Evolutionary conservation across 192 early-diverging fungal genomes (phyloP).

Genomic region (Backusella mclennaniae): DNA sequence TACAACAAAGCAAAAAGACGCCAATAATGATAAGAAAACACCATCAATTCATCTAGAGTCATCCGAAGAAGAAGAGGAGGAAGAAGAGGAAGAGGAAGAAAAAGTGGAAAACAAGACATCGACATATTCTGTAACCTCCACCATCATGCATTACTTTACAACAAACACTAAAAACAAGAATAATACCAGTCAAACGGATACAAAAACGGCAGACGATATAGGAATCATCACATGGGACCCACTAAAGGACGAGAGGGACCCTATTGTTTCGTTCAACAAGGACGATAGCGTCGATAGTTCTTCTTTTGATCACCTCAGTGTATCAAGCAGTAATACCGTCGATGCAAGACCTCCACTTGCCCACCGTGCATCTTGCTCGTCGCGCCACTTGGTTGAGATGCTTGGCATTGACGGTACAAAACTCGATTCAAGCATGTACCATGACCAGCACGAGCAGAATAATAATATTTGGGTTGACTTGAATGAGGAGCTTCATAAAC

Average conservation of each 20-base stretch:
- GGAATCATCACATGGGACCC: conserved; percentile 19
- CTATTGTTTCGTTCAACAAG: neutral
- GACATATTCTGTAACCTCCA: neutral
- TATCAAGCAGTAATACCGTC: neutral
- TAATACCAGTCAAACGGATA: neutral
- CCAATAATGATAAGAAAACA: neutral
- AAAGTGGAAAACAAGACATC: neutral
- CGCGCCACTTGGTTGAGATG: conserved; percentile 34
- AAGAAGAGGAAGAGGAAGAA: neutral
- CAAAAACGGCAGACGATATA: neutral
- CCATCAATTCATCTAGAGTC: neutral
- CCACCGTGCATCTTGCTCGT: neutral
- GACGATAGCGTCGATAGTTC: neutral
- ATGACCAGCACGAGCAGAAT: conserved; percentile 1
- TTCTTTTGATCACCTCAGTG: neutral
- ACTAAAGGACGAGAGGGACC: conserved; percentile 14
- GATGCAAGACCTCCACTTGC: neutral
- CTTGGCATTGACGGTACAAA: conserved; percentile 31
- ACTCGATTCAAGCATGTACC: neutral
- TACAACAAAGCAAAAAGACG: neutral
- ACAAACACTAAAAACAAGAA: neutral
- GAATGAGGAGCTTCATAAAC: conserved; percentile 33
- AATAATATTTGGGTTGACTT: conserved; percentile 25
- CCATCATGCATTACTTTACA: conserved; percentile 2
- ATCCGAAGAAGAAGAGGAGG: neutral